Base-by-base conservation (phyloP, 352 stramenopile species). In the Pythium dissotocum region DNA sequence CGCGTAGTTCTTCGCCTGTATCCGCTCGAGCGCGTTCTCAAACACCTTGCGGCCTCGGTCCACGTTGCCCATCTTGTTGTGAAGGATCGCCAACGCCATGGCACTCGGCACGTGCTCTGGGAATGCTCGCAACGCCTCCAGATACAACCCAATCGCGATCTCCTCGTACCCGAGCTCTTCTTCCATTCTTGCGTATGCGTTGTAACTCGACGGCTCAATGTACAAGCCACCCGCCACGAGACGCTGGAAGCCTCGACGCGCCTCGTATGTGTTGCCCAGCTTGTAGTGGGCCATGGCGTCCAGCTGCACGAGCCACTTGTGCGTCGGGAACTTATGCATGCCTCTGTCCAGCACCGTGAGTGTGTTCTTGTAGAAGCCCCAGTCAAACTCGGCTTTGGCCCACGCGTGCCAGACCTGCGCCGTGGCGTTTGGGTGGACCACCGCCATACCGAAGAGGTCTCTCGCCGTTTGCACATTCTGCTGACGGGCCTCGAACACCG, bases 361-460 rank as follows among this genome's bases (percentile, higher is more conserved):
- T 16, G 80, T 69, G 65, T 93, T 90, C 58, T 87, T 84, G 73
- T 87, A 94, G 32, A 90, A 67, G 24, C 88, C 88, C 55, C 77
- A 76, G 48, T 93, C 83, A 52, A 79, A 96, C 70, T 96, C 88
- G 51, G 86, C 82, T 68, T 96, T 91, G 28, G 83, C 88, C 86
- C 86, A 96, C 48, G 88, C 88, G 60, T 96, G 88, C 83, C 85
- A 96, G 16, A 96, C 86, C 69, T 96, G 84, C 28, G 78, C 83
- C 2, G 80, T 90, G 6, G 79, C 83, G 51, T 79, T 67, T 10
- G 75, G 70, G 56, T 90, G 80, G n/a, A 73, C 63, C 0, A 77
- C 77, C 13, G 82, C 82, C 4, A 53, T 70, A 33, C 82, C 72
- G 33, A 96, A 94, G 32, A 96, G 76, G 35, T 82, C 75, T 1